Conservation (phyloP, 345 rosid genomes). For the Eutrema yunnanense region DNA sequence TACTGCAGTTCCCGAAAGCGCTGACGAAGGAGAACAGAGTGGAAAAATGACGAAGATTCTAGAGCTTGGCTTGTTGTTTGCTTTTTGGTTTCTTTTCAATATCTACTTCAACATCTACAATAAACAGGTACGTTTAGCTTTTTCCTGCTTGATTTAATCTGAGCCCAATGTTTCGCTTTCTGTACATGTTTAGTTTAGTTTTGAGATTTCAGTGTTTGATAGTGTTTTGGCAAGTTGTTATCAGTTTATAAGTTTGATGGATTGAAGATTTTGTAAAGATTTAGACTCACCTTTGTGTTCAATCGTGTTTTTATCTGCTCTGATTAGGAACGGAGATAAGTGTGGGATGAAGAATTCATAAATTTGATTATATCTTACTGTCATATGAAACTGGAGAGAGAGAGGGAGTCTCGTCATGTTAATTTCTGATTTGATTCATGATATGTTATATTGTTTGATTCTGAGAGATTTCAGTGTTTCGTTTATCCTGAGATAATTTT, state of each 20-base stretch:
- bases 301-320: background rate
- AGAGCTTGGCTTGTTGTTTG: constrained; percentile 75
- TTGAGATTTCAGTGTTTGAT: too few species aligned
- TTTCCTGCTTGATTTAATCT: background rate
- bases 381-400: background rate
- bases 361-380: background rate
- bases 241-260: background rate
- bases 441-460: background rate
- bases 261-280: background rate
- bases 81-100: constrained; percentile 84
- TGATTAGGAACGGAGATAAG: background rate
- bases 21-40: constrained; percentile 46
- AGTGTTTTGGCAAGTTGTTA: background rate
- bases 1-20: constrained; percentile 56
- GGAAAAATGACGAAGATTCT: constrained; percentile 38
- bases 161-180: background rate
- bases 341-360: background rate
- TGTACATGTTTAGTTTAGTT: too few species aligned
- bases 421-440: background rate
- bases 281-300: background rate
- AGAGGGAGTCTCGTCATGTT: background rate
- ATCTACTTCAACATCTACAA: constrained; percentile 99
- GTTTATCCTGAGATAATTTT: background rate
- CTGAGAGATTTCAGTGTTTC: background rate
- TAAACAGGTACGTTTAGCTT: constrained; percentile 61